These are phyloP conservation scores for Vaccinium darrowii DNA, from an alignment of 148 eudicot species.

Conservation along the genomic window DNA sequence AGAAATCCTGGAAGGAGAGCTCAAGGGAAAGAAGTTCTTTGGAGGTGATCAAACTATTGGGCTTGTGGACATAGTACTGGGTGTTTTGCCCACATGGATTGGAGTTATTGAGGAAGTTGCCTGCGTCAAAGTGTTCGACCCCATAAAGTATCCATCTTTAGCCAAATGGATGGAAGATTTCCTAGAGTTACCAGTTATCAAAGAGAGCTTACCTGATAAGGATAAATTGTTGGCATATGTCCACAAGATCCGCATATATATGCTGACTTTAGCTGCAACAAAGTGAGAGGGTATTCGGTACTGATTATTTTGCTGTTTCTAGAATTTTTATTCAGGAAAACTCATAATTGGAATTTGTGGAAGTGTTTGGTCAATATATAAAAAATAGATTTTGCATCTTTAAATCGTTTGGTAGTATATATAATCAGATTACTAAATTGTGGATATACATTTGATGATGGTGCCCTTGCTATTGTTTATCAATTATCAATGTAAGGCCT, in stretches of 20 bases:
- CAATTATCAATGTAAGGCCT: no score
- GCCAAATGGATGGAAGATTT: background rate
- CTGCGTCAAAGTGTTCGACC: background rate
- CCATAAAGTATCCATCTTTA: background rate
- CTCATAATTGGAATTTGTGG: no score
- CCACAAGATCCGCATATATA: background rate
- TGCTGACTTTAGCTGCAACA: background rate
- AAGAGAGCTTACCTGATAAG: background rate
- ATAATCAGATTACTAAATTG: no score
- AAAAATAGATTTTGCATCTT: no score
- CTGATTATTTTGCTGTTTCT: no score
- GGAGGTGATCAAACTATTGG: slow-evolving; percentile 7
- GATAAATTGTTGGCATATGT: background rate
- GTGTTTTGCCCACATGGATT: background rate
- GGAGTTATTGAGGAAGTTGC: background rate
- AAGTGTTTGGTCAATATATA: no score
- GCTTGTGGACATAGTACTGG: background rate
- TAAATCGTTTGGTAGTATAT: no score
- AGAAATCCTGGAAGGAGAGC: slow-evolving; percentile 11
- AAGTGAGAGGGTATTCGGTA: no score
- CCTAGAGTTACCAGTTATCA: background rate
- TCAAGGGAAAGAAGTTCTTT: slow-evolving; percentile 8
- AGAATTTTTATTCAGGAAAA: no score
- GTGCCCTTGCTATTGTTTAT: no score
- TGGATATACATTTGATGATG: no score